Percentiles rank a stretch among this genome's conserved stretches.
These are phyloP conservation scores for Dichotomocladium elegans DNA, from an alignment of 371 early-diverging fungal genomes.

Conservation along the genomic window DNA sequence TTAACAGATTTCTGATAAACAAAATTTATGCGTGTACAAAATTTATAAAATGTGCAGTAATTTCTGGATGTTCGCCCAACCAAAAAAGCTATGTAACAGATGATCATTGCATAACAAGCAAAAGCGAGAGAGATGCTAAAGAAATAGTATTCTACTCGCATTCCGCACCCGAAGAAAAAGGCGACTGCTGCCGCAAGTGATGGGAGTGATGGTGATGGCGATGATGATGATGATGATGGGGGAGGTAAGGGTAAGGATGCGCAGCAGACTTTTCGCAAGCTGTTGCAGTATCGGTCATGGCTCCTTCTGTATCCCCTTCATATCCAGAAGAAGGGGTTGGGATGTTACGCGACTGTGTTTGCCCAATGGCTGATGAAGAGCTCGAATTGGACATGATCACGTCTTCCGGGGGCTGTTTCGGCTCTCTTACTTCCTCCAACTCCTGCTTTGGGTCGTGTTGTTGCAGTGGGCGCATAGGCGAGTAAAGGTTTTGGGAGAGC, in stretches of 20 bases:
- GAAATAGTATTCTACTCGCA: too few species aligned
- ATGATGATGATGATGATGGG: neutral
- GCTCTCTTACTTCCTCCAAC: constrained; percentile 1
- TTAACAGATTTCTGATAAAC: too few species aligned
- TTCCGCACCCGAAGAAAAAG: too few species aligned
- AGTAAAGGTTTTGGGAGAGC: neutral
- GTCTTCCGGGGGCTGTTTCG: neutral
- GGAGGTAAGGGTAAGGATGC: neutral
- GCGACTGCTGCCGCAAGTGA: too few species aligned
- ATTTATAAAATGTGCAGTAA: too few species aligned
- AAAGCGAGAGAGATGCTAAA: too few species aligned
- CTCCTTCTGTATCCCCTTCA: constrained; percentile 14
- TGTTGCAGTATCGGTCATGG: neutral
- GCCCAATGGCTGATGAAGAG: neutral
- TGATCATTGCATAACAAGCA: too few species aligned
- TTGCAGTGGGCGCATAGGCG: neutral
- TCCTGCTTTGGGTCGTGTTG: constrained; percentile 5
- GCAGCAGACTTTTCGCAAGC: neutral
- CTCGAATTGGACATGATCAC: constrained; percentile 1
- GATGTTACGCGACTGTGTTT: constrained; percentile 4
- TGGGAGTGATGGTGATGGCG: neutral
- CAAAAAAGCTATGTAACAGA: too few species aligned
- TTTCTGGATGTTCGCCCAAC: too few species aligned
- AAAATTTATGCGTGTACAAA: too few species aligned
- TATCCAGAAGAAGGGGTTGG: constrained; percentile 18